Base-by-base conservation (phyloP, 805 yeast species). In the Nakazawaea anatomiae region DNA sequence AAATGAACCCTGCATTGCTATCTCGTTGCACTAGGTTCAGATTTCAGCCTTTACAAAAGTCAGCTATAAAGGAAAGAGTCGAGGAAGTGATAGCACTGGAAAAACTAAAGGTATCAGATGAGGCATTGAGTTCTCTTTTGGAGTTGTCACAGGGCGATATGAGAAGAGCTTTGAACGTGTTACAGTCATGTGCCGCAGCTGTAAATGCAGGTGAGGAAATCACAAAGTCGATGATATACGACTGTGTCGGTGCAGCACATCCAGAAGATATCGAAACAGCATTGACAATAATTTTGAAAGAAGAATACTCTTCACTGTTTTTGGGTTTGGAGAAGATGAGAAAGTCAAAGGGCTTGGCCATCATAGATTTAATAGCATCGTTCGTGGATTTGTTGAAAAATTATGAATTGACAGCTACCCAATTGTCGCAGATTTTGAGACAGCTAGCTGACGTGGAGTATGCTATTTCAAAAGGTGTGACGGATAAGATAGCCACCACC, bases 21-120 rank as follows among this genome's bases (percentile, higher is more conserved):
- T 89, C 97, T 41, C 81, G 99, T 66, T 94, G 99, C 66, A 94
- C 99, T 6, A 73, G 97, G 58, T 95, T 94, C 73, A 75, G 99
- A 59, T 94, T 94, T 69, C 80, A 87, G 42, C 99, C 99, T 3
- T 71, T 94, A 48, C 69, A 82, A 1, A 73, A 75, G 47, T 76
- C 71, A 2, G 89, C 97, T 1, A 82, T 92, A 29, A 75, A 76
- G 54, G 80, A 77, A 35, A 79, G 96, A 49, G 71, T 92, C 31
- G 71, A 77, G 44, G 74, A 78, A 53, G 97, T 94, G 7, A 75
- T 89, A 45, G 76, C 78, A 40, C 72, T 72, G 48, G 99, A 94
- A 60, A 66, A 79, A 1, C 69, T 94, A 45, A 68, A 73, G 4
- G 71, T 94, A 8, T 61, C 74, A 0, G 67, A 73, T 0, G 81